phyloP scores from a whole-genome alignment of 495 filamentous ascomycete genomes.

The Podospora appendiculata region DNA sequence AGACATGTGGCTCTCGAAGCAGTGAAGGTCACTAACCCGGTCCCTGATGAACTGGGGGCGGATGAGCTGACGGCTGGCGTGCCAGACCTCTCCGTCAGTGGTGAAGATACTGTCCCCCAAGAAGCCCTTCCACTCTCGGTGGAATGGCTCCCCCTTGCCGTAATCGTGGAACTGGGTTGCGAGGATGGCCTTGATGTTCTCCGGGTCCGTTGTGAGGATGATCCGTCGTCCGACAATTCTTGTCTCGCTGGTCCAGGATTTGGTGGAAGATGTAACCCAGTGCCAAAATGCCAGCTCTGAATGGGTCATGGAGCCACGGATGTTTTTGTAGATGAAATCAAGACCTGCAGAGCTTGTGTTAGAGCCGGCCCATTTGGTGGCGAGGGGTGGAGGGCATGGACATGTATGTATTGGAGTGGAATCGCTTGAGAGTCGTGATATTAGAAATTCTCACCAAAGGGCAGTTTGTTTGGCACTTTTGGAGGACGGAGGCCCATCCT shows the following conservation, averaged over 20 bases:
- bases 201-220: conserved; percentile 63
- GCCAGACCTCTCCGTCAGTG: conserved; percentile 70
- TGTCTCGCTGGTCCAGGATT: conserved; percentile 51
- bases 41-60: conserved; percentile 79
- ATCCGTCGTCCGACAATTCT: conserved; percentile 47
- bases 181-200: conserved; percentile 81
- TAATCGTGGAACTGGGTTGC: conserved; percentile 70
- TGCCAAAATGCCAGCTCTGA: conserved; percentile 55
- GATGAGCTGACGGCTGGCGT: conserved; percentile 65
- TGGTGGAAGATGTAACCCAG: conserved; percentile 32
- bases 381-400: not conserved
- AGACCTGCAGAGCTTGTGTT: conserved; percentile 37
- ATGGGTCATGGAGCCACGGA: conserved; percentile 42
- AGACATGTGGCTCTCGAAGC: conserved; percentile 70
- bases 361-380: conserved; percentile 20
- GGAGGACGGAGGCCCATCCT: conserved; percentile 26
- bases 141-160: conserved; percentile 65
- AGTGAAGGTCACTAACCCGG: conserved; percentile 69
- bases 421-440: not conserved
- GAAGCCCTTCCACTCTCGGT: conserved; percentile 62
- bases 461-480: conserved; percentile 14
- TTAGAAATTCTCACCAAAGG: conserved; percentile 18
- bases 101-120: conserved; percentile 75
- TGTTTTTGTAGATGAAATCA: conserved; percentile 48
- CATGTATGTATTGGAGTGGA: no score